A percentile compares a stretch with the other conserved stretches of the same genome.
These are phyloP conservation scores for Globisporangium megalacanthum DNA, from an alignment of 352 stramenopile genomes.

Conservation along the genomic window DNA sequence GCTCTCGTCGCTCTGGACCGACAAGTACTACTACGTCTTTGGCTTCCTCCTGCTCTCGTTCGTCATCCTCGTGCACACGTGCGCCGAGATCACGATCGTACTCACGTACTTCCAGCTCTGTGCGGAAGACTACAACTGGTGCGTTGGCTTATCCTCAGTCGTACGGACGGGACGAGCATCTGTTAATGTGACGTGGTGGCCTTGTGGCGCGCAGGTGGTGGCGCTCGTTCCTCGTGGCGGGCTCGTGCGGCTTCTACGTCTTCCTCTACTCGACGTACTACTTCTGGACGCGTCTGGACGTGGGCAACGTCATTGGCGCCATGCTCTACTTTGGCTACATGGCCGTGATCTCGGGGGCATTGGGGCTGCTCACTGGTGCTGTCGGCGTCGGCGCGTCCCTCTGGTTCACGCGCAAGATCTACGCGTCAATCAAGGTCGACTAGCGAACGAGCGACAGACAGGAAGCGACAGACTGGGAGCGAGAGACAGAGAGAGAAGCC, in stretches of 20 bases:
- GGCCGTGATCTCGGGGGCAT: slow-evolving; percentile 95
- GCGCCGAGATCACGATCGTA: slow-evolving; percentile 99
- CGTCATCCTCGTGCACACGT: slow-evolving; percentile 97
- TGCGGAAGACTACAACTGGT: slow-evolving; percentile 99
- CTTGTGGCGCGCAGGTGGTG: slow-evolving; percentile 85
- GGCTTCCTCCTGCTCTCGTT: slow-evolving; percentile 98
- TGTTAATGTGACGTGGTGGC: neutral
- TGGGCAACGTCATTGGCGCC: slow-evolving; percentile 88
- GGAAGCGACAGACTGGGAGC: neutral
- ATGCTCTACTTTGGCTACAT: slow-evolving; percentile 99
- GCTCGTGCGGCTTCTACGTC: slow-evolving; percentile 96
- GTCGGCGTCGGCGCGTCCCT: slow-evolving; percentile 97
- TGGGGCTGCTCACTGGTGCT: slow-evolving; percentile 94
- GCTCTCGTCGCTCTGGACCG: slow-evolving; percentile 96
- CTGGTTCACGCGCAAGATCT: slow-evolving; percentile 99
- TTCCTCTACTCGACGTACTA: slow-evolving; percentile 99
- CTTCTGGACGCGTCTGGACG: slow-evolving; percentile 94
- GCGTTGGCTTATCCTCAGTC: slow-evolving; percentile 10
- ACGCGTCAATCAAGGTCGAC: slow-evolving; percentile 97
- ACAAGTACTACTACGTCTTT: slow-evolving; percentile 99
- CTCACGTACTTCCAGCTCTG: slow-evolving; percentile 99
- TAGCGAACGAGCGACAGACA: slow-evolving; percentile 39
- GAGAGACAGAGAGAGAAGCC: too few relatives aligned
- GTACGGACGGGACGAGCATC: neutral
- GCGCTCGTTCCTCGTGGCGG: slow-evolving; percentile 97